phyloP scores from a whole-genome alignment of 768 basidiomycete species.

The Pleurotus giganteus region DNA sequence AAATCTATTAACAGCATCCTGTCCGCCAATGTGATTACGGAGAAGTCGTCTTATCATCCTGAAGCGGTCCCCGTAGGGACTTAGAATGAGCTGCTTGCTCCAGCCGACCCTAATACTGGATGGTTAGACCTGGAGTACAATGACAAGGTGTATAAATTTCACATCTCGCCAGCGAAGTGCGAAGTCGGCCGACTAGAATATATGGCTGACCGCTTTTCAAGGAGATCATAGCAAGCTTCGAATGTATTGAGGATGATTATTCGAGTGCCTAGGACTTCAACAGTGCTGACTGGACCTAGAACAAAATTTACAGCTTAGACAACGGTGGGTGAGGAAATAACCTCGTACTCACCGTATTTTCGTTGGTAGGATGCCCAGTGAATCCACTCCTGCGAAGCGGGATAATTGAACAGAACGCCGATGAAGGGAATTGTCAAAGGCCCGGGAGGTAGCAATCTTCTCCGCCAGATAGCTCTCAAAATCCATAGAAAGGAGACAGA shows the following conservation, averaged over 20 bases:
- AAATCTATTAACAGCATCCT: constrained; percentile 31
- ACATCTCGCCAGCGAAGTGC: constrained; percentile 33
- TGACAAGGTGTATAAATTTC: no score
- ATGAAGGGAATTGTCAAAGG: neutral
- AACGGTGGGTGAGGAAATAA: neutral
- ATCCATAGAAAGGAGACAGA: no score
- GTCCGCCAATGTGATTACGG: constrained; percentile 39
- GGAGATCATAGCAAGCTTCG: constrained; percentile 28
- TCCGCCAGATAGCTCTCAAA: no score
- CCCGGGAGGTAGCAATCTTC: neutral
- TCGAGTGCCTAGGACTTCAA: constrained; percentile 24
- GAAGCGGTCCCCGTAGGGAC: constrained; percentile 34
- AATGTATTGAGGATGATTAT: constrained; percentile 26
- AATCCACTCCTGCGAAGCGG: neutral
- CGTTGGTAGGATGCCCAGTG: neutral
- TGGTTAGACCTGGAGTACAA: no score
- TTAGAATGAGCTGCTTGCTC: constrained; percentile 25
- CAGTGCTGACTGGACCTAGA: constrained; percentile 23
- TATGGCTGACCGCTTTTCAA: constrained; percentile 31
- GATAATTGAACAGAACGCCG: neutral
- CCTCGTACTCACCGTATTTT: neutral
- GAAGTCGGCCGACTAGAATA: constrained; percentile 33
- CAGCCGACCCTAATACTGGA: constrained; percentile 18
- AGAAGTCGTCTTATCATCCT: constrained; percentile 40
- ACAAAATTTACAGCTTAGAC: neutral